Evolutionary conservation across 108 stramenopile genomes (phyloP), one percentile per base, ranked within the genome.

Genomic region (Cylindrotheca fusiformis): DNA sequence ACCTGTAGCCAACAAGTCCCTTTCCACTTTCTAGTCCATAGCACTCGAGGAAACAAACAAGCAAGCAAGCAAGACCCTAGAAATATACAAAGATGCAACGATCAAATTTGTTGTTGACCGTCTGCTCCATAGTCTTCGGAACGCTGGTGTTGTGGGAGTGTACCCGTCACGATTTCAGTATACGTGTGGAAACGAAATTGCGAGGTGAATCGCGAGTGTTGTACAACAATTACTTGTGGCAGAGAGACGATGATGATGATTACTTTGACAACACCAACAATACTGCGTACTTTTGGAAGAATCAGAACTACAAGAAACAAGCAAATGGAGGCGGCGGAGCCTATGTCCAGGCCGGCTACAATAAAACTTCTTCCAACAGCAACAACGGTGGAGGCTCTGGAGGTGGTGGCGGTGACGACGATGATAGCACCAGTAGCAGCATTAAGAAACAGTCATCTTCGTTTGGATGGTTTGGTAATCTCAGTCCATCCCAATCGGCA

Each of bases 171-270:
- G 24, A 4, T 36, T 29, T 2, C 22, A 27, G 18, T 27, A 46
- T n/a, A 19, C 41, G 20, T 45, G 27, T 23, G 30, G 33, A 28
- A 52, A 55, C 22, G 26, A 10, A 26, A 36, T 51, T 36, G 50
- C 36, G 36, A 41, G 36, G 36, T 41, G 10, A 41, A 41, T 14
- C 6, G 14, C 48, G 63, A 20, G 48, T 22, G 47, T 12, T 12
- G 28, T 45, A 18, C 24, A 28, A 55, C 4, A 33, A 58, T 4
- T 68, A 54, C 25, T 27, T 58, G 14, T 55, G 67, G 57, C 36
- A 28, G 32, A 48, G 55, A n/a, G 53, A 66, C 28, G 65, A 68
- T 29, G 67, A 58, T 25, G 57, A 52, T 46, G 56, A 55, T 28
- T 32, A 51, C 31, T 51, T 24, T 23, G 29, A 8, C 26, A 55